Conservation (phyloP, 192 early-diverging fungal species). For the Coemansia sp. region DNA sequence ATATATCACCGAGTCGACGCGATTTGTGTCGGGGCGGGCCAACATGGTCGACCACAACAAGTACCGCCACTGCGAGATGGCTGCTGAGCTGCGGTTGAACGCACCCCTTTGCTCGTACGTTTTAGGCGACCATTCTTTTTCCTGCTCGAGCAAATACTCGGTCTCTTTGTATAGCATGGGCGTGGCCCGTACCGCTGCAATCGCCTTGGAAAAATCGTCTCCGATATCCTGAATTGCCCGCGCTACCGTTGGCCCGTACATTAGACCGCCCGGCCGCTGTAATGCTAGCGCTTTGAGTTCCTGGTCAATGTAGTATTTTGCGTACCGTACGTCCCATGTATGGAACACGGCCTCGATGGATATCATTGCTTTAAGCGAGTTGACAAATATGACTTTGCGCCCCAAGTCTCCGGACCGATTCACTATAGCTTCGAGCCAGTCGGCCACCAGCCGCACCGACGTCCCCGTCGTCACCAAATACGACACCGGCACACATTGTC, state of each 20-base stretch:
- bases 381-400: slow-evolving; percentile 28
- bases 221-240: slow-evolving; percentile 12
- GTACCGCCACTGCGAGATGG: slow-evolving; percentile 39
- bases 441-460: slow-evolving; percentile 11
- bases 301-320: slow-evolving; percentile 44
- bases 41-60: slow-evolving; percentile 38
- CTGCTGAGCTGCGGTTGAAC: slow-evolving; percentile 23
- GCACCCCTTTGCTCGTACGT: background rate
- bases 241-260: background rate
- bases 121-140: slow-evolving; percentile 18
- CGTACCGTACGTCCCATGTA: slow-evolving; percentile 24
- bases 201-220: background rate
- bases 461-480: slow-evolving; percentile 37
- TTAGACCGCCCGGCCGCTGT: background rate
- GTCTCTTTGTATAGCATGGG: background rate
- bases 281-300: slow-evolving; percentile 12
- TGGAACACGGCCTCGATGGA: slow-evolving; percentile 16
- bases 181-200: slow-evolving; percentile 2
- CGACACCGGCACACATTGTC: slow-evolving; percentile 19
- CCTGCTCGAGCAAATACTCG: slow-evolving; percentile 12
- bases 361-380: slow-evolving; percentile 10
- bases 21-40: slow-evolving; percentile 16
- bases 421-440: slow-evolving; percentile 33
- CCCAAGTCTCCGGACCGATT: background rate
- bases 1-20: slow-evolving; percentile 37